Percentiles rank a stretch among this genome's conserved stretches.
Conservation (phyloP, 73 alveolate genomes). For the Breviolum minutum region DNA sequence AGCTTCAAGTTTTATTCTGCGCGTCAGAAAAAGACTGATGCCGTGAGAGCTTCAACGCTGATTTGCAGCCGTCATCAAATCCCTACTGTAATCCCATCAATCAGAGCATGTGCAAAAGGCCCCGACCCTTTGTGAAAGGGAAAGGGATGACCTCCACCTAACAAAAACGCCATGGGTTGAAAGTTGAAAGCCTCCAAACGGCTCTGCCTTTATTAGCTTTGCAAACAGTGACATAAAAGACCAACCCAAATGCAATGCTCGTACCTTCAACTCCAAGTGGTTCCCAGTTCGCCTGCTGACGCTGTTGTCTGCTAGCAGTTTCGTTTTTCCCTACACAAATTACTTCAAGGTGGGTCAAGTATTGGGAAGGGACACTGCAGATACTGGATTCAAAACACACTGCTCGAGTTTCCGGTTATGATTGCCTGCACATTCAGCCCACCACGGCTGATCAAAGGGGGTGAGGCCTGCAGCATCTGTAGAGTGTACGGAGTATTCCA, state of each 20-base stretch:
- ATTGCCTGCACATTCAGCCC: slow-evolving; percentile 73
- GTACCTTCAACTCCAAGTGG: slow-evolving; percentile 20
- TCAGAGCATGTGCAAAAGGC: background rate
- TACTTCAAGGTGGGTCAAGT: no score
- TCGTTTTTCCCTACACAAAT: no score
- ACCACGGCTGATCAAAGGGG: slow-evolving; percentile 54
- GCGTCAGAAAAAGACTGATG: no score
- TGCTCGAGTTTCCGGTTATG: background rate
- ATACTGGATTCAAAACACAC: background rate
- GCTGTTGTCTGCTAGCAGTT: background rate
- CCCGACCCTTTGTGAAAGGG: slow-evolving; percentile 57
- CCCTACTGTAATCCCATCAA: background rate
- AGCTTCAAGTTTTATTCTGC: background rate
- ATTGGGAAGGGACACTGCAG: background rate
- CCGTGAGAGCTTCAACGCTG: no score
- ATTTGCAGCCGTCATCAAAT: background rate
- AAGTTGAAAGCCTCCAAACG: background rate
- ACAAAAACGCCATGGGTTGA: background rate
- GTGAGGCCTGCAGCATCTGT: slow-evolving; percentile 30
- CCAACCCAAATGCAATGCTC: background rate
- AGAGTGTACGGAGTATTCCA: background rate
- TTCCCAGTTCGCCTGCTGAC: slow-evolving; percentile 19
- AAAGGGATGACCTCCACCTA: slow-evolving; percentile 23
- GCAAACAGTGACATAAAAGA: no score
- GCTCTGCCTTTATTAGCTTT: background rate